A percentile compares a stretch with the other conserved stretches of the same genome.
phyloP scores from a whole-genome alignment of 2,329 filamentous ascomycete genomes.

The Venturiaceae sp. region DNA sequence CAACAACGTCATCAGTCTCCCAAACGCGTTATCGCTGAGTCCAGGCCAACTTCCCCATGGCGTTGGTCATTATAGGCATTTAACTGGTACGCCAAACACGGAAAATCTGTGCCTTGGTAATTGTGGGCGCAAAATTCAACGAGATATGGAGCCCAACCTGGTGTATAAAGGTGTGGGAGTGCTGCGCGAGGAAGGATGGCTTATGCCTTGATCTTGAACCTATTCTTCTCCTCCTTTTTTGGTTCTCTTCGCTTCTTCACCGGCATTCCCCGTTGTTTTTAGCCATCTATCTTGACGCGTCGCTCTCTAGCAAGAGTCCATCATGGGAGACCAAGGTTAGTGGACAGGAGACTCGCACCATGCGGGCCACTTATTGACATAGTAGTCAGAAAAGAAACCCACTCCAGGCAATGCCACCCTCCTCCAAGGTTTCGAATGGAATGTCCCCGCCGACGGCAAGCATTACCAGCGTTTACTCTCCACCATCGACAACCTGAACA shows the following conservation, averaged over 20 bases:
- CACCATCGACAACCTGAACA: slow-evolving; percentile 44
- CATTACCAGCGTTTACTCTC: slow-evolving; percentile 52
- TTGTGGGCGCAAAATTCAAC: not conserved
- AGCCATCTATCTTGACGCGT: not conserved
- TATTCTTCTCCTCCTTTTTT: not conserved
- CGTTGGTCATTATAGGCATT: not conserved
- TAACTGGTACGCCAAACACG: not conserved
- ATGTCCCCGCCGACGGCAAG: slow-evolving; percentile 48
- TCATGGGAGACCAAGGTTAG: not conserved
- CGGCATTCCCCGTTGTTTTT: too few relatives aligned
- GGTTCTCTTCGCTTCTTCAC: not conserved
- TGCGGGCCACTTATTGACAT: not conserved
- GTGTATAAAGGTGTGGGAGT: not conserved
- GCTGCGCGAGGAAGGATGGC: not conserved
- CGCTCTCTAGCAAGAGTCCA: not conserved
- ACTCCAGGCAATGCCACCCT: slow-evolving; percentile 42
- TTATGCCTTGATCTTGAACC: not conserved
- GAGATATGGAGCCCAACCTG: not conserved
- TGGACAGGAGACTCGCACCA: too few relatives aligned
- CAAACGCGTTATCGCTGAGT: not conserved
- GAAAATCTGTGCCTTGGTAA: not conserved
- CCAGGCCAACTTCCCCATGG: not conserved
- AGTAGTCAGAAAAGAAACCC: slow-evolving; percentile 6
- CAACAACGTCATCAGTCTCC: not conserved
- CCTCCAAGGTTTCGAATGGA: slow-evolving; percentile 67